Evolutionary conservation across 2,329 filamentous ascomycete genomes (phyloP), one percentile per base, ranked within the genome.

Genomic region (Pezicula carpinea): DNA sequence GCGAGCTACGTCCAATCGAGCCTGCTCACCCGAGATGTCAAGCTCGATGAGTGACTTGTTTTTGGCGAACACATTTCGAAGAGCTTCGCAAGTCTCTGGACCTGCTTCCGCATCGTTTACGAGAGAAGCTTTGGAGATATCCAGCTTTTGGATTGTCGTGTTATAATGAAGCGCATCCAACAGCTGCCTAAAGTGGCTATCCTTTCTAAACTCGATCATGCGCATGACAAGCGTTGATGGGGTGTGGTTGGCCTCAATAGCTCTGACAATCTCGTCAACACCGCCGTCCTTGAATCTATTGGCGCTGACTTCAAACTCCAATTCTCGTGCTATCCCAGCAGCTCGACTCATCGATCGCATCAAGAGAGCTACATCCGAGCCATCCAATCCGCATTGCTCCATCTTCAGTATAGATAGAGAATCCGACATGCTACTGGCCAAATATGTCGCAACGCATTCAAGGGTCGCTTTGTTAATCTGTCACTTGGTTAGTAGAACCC

Each of bases 11-110:
- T 87, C 84, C n/a, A 88, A 64, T 55, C 85, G 78, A 5, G 84
- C 83, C 53, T 83, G 81, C 57, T 87, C 84, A 7, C 84, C 84
- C 21, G 83, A 86, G 38, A 88, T 82, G 60, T 87, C 80, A 11
- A 88, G 66, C 60, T 82, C 81, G 54, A 82, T 73, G 2, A 88
- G 67, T 1, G 79, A 81, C n/a, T 72, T 71, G 51, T 88, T 88
- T 44, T 83, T 75, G 29, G 80, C 77, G 55, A 88, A 83, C 66
- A 88, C 76, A 42, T 72, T 63, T 51, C 81, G 76, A 46, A 88
- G 64, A 13, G 79, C 75, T 49, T 77, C 75, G 57, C 82, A 86
- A 0, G 83, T 87, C 48, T 85, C 81, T 8, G 79, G 75, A 7
- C 79, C 77, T 3, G 83, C 83, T 59, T 87, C 77, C 3, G 83